Base-by-base conservation (phyloP, 176 grass and related monocot genomes). In the Aegilops umbellulata region DNA sequence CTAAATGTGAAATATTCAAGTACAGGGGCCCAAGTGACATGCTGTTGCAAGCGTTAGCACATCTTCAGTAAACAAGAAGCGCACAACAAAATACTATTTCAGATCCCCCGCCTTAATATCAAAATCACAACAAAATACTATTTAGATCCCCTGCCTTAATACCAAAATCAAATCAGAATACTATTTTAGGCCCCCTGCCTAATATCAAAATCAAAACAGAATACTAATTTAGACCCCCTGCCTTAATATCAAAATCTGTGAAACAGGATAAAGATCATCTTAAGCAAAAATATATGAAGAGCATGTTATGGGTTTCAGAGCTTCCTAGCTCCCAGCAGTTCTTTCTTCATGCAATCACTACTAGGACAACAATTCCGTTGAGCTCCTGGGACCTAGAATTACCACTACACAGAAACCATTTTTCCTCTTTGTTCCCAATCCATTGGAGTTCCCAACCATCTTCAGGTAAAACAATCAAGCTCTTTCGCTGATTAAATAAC, bases 51-150 rank as follows among this genome's bases (percentile, higher is more conserved):
- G 23, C 13, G 3, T 49, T 75, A 41, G 71, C 58, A 41, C 53
- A 17, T 79, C 55, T 79, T 79, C 58, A 17, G 31, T 79, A 62
- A 79, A 79, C n/a, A 62, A 79, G 55, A 63, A 62, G 2, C 3
- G 3, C 14, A 26, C 77, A 63, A 9, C n/a, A 26, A n/a, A 63
- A 39, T 19, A 63, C 13, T 19, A 55, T n/a, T 17, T 61, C 24
- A 17, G 14, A 49, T 49, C 46, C 46, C 46, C 47, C 15, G 15
- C 15, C 47, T 51, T 51, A 51, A 51, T 51, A 6, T 51, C 47
- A 51, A 51, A 51, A 51, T 51, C 47, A 51, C 14, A 51, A 47
- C 44, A 47, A 13, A 47, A 47, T 47, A 47, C 13, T 47, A 47
- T 47, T 47, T 41, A 79, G 57, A 26, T 77, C n/a, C 57, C 57